These are phyloP conservation scores for Miscanthus lutarioriparius DNA, from an alignment of 176 grass and related monocot species.

Conservation along the genomic window DNA sequence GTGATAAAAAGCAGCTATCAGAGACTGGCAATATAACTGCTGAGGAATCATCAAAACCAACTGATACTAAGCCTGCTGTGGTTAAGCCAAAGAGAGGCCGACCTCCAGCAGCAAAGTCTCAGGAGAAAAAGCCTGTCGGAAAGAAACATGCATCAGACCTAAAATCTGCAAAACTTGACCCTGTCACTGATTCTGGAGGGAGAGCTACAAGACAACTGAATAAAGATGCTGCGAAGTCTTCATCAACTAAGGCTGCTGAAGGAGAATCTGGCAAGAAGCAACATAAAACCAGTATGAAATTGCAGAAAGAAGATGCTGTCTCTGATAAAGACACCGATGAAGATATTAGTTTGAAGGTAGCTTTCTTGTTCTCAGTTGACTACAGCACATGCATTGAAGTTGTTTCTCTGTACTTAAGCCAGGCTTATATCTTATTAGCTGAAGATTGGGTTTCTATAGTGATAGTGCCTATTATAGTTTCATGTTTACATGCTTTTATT, in stretches of 20 bases:
- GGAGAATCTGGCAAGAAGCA: conserved; percentile 45
- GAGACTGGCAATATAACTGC: conserved; percentile 34
- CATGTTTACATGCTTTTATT: conserved; percentile 9
- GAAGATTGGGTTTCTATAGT: conserved; percentile 7
- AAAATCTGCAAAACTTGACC: conserved; percentile 46
- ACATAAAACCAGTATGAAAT: conserved; percentile 30
- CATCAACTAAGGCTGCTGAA: conserved; percentile 38
- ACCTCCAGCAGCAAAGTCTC: conserved; percentile 31
- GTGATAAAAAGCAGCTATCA: conserved; percentile 22
- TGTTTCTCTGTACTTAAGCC: conserved; percentile 1
- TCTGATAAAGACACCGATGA: conserved; percentile 36
- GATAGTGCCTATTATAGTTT: conserved; percentile 8
- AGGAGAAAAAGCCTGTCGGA: conserved; percentile 42
- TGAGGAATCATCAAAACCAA: conserved; percentile 32
- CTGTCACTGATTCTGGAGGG: conserved; percentile 42
- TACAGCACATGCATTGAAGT: not conserved
- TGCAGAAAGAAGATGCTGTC: conserved; percentile 27
- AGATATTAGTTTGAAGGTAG: conserved; percentile 55
- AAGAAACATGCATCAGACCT: conserved; percentile 32
- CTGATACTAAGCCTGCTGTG: conserved; percentile 31
- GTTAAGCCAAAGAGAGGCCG: conserved; percentile 46
- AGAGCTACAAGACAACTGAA: conserved; percentile 35
- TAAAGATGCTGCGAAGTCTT: conserved; percentile 37
- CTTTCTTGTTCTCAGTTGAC: conserved; percentile 22
- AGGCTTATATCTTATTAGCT: conserved; percentile 17